Base-by-base conservation (phyloP, 805 yeast species). In the Kodamaea restingae region DNA sequence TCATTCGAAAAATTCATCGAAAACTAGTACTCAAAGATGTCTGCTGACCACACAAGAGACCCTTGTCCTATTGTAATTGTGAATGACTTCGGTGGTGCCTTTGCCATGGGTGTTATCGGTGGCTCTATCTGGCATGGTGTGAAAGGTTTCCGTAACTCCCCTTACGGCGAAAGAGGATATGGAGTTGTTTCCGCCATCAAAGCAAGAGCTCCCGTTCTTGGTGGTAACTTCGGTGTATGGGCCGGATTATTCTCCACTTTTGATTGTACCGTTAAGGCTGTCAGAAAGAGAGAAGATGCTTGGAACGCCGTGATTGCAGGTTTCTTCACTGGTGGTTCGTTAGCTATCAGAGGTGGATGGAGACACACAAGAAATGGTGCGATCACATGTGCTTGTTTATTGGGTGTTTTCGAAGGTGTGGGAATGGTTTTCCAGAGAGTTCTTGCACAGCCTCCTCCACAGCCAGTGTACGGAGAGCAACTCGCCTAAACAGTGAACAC, bases 221-320 rank as follows among this genome's bases (percentile, higher is more conserved):
- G 98, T 50, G 98, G 98, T 58, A 93, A 93, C 67, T 91, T 93
- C 57, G 98, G 98, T 70, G 95, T 87, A 28, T 93, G 98, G 98
- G 98, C 98, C 74, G 98, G 98, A 45, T 71, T 93, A 54, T 93
- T 93, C 61, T 88, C 97, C 24, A 84, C 95, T 10, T 93, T 81
- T 59, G 98, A 93, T 66, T 93, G 98, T 73, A 77, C 90, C 11
- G 95, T 93, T 34, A 93, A 91, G 65, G 96, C 91, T 2, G 78
- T 93, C 31, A 85, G 98, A 73, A 85, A 88, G 66, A 87, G 97
- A 73, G 98, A 93, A 65, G 98, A 93, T 64, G 96, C 98, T 5
- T 86, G 95, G 86, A 93, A 93, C 62, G 96, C 97, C 49, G 90
- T 93, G 59, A 82, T 91, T 58, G 97, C 98, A 24, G 98, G 98